Percentiles rank a stretch among this genome's conserved stretches.
phyloP scores from a whole-genome alignment of 768 basidiomycete genomes.

The Lactarius vividus region DNA sequence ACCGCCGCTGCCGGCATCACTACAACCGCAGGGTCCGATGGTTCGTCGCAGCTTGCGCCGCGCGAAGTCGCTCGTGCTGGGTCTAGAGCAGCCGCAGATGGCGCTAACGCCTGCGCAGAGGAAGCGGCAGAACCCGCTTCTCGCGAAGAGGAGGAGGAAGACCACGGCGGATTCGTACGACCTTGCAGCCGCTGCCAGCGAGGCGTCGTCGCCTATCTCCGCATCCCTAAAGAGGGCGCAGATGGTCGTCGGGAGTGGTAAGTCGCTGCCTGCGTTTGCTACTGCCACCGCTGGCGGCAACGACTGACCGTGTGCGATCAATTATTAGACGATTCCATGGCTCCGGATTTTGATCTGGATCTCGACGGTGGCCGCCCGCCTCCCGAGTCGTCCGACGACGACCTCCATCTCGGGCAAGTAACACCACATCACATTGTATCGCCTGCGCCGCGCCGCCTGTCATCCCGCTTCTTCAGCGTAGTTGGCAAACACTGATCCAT shows the following conservation, averaged over 20 bases:
- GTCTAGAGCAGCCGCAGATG: neutral
- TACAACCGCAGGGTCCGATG: neutral
- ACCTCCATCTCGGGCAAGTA: constrained; percentile 59
- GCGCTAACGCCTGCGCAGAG: constrained; percentile 1
- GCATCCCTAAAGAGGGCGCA: constrained; percentile 28
- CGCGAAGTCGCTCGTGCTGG: constrained; percentile 11
- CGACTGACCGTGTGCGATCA: neutral
- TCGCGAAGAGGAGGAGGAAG: neutral
- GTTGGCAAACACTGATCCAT: constrained; percentile 10
- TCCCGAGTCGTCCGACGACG: constrained; percentile 58
- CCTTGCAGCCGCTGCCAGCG: neutral
- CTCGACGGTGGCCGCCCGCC: neutral
- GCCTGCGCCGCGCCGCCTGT: constrained; percentile 47
- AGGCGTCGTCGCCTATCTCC: constrained; percentile 30
- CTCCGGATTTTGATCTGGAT: constrained; percentile 32
- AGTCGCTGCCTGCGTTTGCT: constrained; percentile 24
- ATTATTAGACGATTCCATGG: constrained; percentile 49
- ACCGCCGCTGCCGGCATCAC: neutral
- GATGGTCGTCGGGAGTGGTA: constrained; percentile 37
- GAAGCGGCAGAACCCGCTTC: constrained; percentile 12
- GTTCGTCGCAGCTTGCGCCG: constrained; percentile 25
- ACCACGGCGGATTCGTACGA: neutral
- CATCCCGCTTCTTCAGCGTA: constrained; percentile 18
- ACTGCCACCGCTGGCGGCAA: neutral
- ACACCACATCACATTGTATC: constrained; percentile 70